phyloP scores from a whole-genome alignment of 208 protist species.

The Phytomonas francai region DNA sequence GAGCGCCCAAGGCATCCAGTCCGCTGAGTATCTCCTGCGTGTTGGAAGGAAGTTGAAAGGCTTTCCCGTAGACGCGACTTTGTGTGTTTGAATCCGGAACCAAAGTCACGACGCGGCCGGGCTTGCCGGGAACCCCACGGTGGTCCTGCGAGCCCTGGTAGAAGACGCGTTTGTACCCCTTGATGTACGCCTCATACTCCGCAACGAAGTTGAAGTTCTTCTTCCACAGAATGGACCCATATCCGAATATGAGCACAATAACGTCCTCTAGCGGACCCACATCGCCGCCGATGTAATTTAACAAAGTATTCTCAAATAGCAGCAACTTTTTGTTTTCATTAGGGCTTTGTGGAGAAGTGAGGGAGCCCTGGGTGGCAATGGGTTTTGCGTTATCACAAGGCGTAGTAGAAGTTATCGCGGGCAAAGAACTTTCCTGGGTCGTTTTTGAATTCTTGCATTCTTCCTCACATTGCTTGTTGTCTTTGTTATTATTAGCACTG shows the following conservation, averaged over 20 bases:
- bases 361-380: background rate
- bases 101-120: constrained; percentile 76
- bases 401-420: background rate
- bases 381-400: background rate
- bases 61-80: constrained; percentile 54
- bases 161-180: constrained; percentile 66
- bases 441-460: background rate
- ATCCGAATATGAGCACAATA: constrained; percentile 72
- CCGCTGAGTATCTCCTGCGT: constrained; percentile 30
- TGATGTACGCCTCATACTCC: constrained; percentile 56
- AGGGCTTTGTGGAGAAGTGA: background rate
- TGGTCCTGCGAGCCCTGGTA: constrained; percentile 75
- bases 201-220: constrained; percentile 69
- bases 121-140: constrained; percentile 49
- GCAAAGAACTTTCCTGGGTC: background rate
- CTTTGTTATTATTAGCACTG: background rate
- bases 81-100: constrained; percentile 27
- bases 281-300: constrained; percentile 11
- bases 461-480: background rate
- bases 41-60: constrained; percentile 59
- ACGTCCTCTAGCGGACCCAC: constrained; percentile 39
- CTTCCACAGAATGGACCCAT: constrained; percentile 84
- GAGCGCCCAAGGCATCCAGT: constrained; percentile 45
- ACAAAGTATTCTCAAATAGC: background rate
- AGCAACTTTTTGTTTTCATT: background rate